Conservation (phyloP, 192 early-diverging fungal genomes). For the Thamnidium elegans region DNA sequence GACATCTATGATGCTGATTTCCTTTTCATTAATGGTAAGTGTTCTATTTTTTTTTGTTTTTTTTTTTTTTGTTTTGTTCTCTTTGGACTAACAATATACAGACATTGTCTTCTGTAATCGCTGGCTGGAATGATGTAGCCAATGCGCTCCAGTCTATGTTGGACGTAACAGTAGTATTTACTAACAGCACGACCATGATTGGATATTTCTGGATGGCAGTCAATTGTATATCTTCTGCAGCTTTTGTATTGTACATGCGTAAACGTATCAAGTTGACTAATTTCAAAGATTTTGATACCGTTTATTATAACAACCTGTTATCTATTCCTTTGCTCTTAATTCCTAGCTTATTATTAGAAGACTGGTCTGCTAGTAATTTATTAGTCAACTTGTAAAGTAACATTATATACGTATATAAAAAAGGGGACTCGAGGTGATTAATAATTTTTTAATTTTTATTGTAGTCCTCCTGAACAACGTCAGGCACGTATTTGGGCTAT, state of each 20-base stretch:
- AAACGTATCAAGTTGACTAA: conserved; percentile 77
- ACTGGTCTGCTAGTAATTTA: conserved; percentile 59
- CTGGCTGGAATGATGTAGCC: conserved; percentile 71
- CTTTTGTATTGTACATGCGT: conserved; percentile 88
- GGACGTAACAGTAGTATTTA: not conserved
- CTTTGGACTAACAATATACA: not conserved
- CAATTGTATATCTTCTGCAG: conserved; percentile 87
- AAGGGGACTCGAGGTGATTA: not conserved
- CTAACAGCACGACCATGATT: conserved; percentile 33
- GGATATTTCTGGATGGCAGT: conserved; percentile 84
- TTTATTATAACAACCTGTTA: conserved; percentile 94
- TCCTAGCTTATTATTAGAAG: conserved; percentile 63
- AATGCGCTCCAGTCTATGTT: conserved; percentile 18
- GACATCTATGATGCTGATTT: conserved; percentile 71
- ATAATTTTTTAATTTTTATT: conserved; percentile 11
- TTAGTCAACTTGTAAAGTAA: conserved; percentile 52
- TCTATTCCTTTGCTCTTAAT: conserved; percentile 72
- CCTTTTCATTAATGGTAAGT: conserved; percentile 75
- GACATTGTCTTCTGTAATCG: conserved; percentile 79
- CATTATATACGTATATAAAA: not conserved
- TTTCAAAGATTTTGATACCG: conserved; percentile 96
- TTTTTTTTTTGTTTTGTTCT: not conserved
- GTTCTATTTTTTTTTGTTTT: not conserved
- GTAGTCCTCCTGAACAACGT: conserved; percentile 39
- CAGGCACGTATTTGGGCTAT: conserved; percentile 58